phyloP scores from a whole-genome alignment of 2,329 filamentous ascomycete species.

The Ascomycota sp. region DNA sequence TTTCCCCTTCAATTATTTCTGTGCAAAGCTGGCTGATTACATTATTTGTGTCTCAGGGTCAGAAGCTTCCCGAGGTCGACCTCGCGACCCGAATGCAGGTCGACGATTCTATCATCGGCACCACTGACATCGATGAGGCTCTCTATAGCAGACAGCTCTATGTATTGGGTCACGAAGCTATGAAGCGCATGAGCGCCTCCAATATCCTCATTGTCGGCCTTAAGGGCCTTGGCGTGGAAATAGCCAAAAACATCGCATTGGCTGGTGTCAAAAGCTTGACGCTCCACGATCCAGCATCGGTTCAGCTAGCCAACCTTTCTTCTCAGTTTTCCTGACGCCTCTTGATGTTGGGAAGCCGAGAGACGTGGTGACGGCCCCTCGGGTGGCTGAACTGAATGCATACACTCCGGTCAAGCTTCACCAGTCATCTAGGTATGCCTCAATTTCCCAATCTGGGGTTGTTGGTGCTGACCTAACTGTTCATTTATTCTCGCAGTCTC shows the following conservation, averaged over 20 bases:
- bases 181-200: constrained; percentile 97
- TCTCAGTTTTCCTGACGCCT: constrained; percentile 88
- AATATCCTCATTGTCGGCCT: constrained; percentile 84
- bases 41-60: constrained; percentile 15
- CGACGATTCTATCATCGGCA: constrained; percentile 35
- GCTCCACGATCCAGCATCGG: constrained; percentile 72
- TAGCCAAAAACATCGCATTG: constrained; percentile 95
- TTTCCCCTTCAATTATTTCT: background rate
- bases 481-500: constrained; percentile 27
- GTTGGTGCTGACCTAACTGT: background rate
- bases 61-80: constrained; percentile 36
- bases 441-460: too few relatives aligned
- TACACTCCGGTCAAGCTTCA: constrained; percentile 83
- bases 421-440: constrained; percentile 28
- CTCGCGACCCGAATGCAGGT: constrained; percentile 46
- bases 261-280: constrained; percentile 96
- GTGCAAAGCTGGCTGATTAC: background rate
- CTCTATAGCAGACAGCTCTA: constrained; percentile 59
- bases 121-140: constrained; percentile 47
- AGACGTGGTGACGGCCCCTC: constrained; percentile 67
- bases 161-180: constrained; percentile 57
- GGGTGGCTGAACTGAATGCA: constrained; percentile 84
- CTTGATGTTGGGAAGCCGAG: constrained; percentile 84
- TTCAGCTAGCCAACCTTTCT: constrained; percentile 72
- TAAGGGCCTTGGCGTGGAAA: constrained; percentile 88